These are phyloP conservation scores for Cucumis melo DNA, from an alignment of 306 rosid genomes.

Conservation along the genomic window DNA sequence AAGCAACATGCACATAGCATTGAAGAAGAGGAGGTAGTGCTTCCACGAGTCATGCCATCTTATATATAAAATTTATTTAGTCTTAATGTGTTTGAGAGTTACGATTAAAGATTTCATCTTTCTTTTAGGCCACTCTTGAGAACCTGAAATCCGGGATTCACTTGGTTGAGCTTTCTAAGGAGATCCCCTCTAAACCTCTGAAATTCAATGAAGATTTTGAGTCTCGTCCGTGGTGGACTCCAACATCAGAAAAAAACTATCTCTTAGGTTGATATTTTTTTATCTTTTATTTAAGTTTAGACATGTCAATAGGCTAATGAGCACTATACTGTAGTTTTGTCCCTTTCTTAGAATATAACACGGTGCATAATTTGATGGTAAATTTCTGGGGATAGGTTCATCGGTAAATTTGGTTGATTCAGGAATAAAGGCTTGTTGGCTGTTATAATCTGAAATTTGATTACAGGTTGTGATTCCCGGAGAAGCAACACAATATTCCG, in stretches of 20 bases:
- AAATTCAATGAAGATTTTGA: conserved; percentile 83
- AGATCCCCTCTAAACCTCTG: conserved; percentile 70
- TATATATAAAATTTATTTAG: neutral
- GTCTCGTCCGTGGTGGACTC: conserved; percentile 96
- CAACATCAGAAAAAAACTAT: conserved; percentile 72
- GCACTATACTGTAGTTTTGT: neutral
- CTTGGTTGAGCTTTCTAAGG: conserved; percentile 73
- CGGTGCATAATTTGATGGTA: neutral
- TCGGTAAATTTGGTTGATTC: neutral
- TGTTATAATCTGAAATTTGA: neutral
- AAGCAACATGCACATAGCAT: conserved; percentile 70
- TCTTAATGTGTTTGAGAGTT: conserved; percentile 9
- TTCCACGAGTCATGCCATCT: neutral
- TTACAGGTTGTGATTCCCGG: neutral
- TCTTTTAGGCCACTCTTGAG: conserved; percentile 50
- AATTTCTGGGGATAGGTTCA: conserved; percentile 2
- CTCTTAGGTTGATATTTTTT: conserved; percentile 55
- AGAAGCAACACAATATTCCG: neutral
- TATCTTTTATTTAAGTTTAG: neutral
- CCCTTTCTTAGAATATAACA: neutral
- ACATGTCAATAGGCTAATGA: neutral
- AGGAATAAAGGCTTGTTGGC: neutral
- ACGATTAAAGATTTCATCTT: neutral
- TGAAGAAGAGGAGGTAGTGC: conserved; percentile 73
- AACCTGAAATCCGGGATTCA: conserved; percentile 57